phyloP scores from a whole-genome alignment of 2,329 filamentous ascomycete genomes.

The Sporothrix pseudoabietina region DNA sequence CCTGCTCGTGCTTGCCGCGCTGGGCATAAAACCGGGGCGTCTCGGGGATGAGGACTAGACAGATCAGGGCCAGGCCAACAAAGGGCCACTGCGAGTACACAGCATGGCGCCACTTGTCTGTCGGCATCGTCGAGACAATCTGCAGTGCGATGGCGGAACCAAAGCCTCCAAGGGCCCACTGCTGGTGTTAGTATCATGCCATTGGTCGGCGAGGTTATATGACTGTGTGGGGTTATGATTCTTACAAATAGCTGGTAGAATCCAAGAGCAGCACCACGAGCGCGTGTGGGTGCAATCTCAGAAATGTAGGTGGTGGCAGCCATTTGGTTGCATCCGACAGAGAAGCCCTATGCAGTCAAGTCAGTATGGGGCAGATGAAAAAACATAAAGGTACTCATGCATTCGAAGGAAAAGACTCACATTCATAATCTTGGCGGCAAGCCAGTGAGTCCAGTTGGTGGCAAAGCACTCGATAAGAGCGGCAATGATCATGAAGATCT shows the following conservation, averaged over 20 bases:
- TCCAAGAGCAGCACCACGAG: constrained; percentile 28
- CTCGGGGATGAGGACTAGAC: constrained; percentile 27
- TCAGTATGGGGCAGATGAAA: not conserved
- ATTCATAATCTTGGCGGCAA: constrained; percentile 29
- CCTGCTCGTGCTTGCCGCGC: constrained; percentile 25
- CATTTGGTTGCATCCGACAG: constrained; percentile 29
- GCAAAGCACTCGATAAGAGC: constrained; percentile 23
- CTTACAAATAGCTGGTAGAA: constrained; percentile 29
- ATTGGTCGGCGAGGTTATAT: too few species aligned
- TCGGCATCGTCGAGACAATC: constrained; percentile 20
- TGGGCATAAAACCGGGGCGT: constrained; percentile 28
- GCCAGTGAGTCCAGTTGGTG: constrained; percentile 29
- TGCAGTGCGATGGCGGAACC: constrained; percentile 24
- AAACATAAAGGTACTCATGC: too few species aligned
- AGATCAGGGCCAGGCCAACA: constrained; percentile 26
- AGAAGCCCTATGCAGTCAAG: constrained; percentile 18
- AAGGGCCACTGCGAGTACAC: constrained; percentile 30
- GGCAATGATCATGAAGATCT: constrained; percentile 30
- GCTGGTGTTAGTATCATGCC: not conserved
- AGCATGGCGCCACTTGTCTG: constrained; percentile 26
- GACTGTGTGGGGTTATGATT: too few species aligned
- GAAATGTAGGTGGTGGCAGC: constrained; percentile 28
- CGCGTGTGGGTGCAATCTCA: constrained; percentile 26
- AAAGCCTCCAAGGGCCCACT: constrained; percentile 27
- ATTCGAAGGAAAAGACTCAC: not conserved